A percentile compares a stretch with the other conserved stretches of the same genome.
Conservation (phyloP, 345 rosid genomes). For the Gossypium sturtianum region DNA sequence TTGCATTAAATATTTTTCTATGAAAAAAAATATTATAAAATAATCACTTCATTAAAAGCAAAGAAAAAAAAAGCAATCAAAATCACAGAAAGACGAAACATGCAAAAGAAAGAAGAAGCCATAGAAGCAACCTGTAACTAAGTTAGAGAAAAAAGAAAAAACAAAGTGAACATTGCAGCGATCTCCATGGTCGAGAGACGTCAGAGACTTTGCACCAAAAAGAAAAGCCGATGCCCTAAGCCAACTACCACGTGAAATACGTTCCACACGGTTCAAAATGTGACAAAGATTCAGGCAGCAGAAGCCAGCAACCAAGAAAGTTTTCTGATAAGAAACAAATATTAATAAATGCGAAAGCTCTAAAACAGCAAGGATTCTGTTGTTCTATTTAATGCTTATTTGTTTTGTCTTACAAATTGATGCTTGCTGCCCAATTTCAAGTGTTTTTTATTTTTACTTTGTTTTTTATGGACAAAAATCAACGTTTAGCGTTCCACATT, state of each 20-base stretch:
- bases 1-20: background rate
- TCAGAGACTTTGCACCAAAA: background rate
- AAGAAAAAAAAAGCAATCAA: background rate
- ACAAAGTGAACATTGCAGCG: background rate
- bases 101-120: background rate
- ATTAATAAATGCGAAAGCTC: background rate
- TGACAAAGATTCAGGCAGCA: background rate
- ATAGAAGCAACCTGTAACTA: background rate
- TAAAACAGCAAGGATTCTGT: background rate
- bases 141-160: background rate
- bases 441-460: background rate
- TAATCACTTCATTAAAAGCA: background rate
- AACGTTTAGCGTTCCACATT: background rate
- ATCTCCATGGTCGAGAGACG: background rate
- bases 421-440: background rate
- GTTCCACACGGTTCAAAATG: background rate
- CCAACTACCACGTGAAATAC: background rate
- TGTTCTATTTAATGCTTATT: background rate
- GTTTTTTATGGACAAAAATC: background rate
- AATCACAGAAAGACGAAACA: background rate
- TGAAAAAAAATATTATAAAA: background rate
- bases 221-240: background rate
- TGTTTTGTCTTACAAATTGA: too few relatives aligned
- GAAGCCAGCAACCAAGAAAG: background rate
- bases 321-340: background rate